Percentiles rank a stretch among this genome's conserved stretches.
phyloP scores from a whole-genome alignment of 345 rosid genomes.

The Mallotus nudiflorus region DNA sequence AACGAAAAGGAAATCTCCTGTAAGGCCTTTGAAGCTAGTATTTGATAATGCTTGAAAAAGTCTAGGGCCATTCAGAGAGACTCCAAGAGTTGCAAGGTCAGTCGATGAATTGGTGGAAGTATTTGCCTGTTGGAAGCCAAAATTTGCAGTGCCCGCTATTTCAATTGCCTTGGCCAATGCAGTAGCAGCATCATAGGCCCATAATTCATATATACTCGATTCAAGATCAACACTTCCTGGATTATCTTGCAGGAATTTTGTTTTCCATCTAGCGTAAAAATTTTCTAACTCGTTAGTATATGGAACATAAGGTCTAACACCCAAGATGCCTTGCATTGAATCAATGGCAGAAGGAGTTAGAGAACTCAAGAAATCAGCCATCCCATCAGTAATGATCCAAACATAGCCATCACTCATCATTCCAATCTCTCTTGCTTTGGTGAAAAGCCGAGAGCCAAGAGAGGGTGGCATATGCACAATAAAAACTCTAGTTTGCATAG shows the following conservation, averaged over 20 bases:
- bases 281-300: constrained; percentile 11
- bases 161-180: constrained; percentile 47
- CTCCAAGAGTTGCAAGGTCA: constrained; percentile 22
- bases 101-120: background rate
- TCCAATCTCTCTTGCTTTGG: constrained; percentile 40
- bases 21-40: constrained; percentile 32
- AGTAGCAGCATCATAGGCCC: constrained; percentile 48
- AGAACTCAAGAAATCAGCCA: constrained; percentile 12
- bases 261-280: constrained; percentile 34
- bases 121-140: constrained; percentile 11
- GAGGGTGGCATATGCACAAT: constrained; percentile 39
- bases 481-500: constrained; percentile 52
- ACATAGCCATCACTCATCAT: constrained; percentile 64
- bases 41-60: constrained; percentile 20
- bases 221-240: constrained; percentile 16
- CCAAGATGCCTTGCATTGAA: constrained; percentile 46
- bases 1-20: constrained; percentile 34
- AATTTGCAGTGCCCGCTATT: constrained; percentile 6
- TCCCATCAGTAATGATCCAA: constrained; percentile 48
- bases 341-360: constrained; percentile 6
- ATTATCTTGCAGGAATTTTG: constrained; percentile 19
- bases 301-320: constrained; percentile 32
- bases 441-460: constrained; percentile 40
- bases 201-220: constrained; percentile 25
- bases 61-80: constrained; percentile 28